These are phyloP conservation scores for Debaryomycetaceae sp. DNA, from an alignment of 1,139 yeast genomes.

Conservation along the genomic window DNA sequence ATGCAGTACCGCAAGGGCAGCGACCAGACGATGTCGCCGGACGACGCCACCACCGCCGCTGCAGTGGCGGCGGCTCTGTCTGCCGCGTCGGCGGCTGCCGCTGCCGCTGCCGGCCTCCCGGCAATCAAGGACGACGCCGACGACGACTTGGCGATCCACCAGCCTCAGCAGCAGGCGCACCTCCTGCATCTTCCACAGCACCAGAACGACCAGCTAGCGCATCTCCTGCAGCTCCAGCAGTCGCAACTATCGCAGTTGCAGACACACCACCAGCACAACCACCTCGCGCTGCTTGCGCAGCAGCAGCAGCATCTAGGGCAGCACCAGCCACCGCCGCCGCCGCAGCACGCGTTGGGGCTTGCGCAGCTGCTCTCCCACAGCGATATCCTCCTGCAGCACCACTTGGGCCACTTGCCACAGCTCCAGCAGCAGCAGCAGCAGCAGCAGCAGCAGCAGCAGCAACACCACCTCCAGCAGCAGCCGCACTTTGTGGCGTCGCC, in stretches of 20 bases:
- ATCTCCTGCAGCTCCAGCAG: constrained; percentile 6
- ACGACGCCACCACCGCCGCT: constrained; percentile 10
- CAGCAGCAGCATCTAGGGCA: constrained; percentile 3
- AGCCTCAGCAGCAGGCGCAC: constrained; percentile 5
- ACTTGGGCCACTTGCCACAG: constrained; percentile 1
- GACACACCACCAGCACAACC: constrained; percentile 4
- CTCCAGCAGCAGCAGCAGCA: constrained; percentile 5
- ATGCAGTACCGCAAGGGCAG: constrained; percentile 7
- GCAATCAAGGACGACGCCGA: constrained; percentile 7
- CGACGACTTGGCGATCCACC: constrained; percentile 5
- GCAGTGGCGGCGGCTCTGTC: constrained; percentile 10
- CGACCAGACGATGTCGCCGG: constrained; percentile 6
- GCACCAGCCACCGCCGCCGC: constrained; percentile 2
- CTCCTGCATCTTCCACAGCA: constrained; percentile 5
- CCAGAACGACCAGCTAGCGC: constrained; percentile 5
- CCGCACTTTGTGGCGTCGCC: constrained; percentile 13
- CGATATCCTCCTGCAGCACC: constrained; percentile 1
- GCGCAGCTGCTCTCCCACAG: constrained; percentile 4
- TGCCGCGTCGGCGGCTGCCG: constrained; percentile 9
- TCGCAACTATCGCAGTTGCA: constrained; percentile 4
- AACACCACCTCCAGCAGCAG: constrained; percentile 9
- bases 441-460: constrained; percentile 1
- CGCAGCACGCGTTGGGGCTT: too few relatives aligned
- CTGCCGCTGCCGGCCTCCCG: constrained; percentile 7
- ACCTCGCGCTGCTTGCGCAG: constrained; percentile 4